phyloP scores from a whole-genome alignment of 345 rosid genomes.

The Rhodamnia argentea region DNA sequence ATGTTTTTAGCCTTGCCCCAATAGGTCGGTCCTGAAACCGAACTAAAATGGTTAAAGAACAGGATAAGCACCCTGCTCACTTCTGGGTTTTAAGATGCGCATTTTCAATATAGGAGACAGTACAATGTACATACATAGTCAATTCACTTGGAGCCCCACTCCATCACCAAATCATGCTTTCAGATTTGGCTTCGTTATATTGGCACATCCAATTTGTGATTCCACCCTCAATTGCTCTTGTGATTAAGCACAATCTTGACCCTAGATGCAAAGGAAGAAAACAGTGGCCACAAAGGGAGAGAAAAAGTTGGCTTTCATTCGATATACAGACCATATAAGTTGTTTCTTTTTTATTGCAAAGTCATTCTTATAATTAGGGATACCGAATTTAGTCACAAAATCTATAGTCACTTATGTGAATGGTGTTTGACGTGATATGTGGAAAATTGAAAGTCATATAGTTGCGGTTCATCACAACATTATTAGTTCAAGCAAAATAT shows the following conservation, averaged over 20 bases:
- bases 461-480: background rate
- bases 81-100: too few relatives aligned
- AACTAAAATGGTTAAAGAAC: too few relatives aligned
- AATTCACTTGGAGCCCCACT: background rate
- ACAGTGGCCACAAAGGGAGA: background rate
- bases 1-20: background rate
- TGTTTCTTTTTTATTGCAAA: background rate
- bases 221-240: background rate
- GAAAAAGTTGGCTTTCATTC: background rate
- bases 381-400: background rate
- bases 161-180: background rate
- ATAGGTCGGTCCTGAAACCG: background rate
- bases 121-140: background rate
- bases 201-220: background rate
- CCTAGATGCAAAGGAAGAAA: background rate
- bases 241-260: background rate
- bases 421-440: background rate
- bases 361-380: background rate
- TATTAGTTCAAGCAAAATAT: background rate
- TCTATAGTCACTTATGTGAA: background rate
- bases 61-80: too few relatives aligned
- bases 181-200: background rate
- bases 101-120: too few relatives aligned
- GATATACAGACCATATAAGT: background rate
- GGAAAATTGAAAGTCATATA: background rate